Evolutionary conservation across 495 filamentous ascomycete species (phyloP).

Genomic region (Lindgomyces ingoldianus): DNA sequence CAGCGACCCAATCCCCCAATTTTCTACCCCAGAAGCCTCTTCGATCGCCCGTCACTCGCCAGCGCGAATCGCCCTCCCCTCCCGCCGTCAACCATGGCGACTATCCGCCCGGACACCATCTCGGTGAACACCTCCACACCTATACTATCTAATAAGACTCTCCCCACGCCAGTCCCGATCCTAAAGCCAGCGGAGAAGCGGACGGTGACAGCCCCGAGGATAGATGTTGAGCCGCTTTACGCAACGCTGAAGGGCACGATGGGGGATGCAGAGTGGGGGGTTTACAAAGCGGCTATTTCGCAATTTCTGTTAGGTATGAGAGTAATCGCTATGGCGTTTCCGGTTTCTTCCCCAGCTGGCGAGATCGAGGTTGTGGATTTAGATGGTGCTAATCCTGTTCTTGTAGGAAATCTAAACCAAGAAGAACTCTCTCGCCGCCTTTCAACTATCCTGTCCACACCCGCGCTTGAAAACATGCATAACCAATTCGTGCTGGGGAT

Average conservation of each 20-base stretch:
- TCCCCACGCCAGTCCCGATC: conserved; percentile 26
- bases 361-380: too few species aligned
- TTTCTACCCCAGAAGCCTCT: not conserved
- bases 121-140: conserved; percentile 21
- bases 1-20: not conserved
- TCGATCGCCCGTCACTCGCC: too few species aligned
- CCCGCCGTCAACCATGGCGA: conserved; percentile 36
- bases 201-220: conserved; percentile 57
- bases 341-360: too few species aligned
- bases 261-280: conserved; percentile 74
- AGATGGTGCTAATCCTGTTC: not conserved
- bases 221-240: conserved; percentile 89
- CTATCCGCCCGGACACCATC: conserved; percentile 33
- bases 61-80: too few species aligned
- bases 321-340: too few species aligned
- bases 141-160: conserved; percentile 35
- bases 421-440: conserved; percentile 77
- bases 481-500: conserved; percentile 87
- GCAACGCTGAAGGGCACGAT: conserved; percentile 79
- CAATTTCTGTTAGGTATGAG: conserved; percentile 81
- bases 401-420: conserved; percentile 86
- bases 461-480: conserved; percentile 65
- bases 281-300: conserved; percentile 81
- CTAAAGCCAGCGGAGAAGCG: conserved; percentile 26
- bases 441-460: conserved; percentile 59